These are phyloP conservation scores for Aschersonia sp. DNA, from an alignment of 2,329 filamentous ascomycete genomes.

Conservation along the genomic window DNA sequence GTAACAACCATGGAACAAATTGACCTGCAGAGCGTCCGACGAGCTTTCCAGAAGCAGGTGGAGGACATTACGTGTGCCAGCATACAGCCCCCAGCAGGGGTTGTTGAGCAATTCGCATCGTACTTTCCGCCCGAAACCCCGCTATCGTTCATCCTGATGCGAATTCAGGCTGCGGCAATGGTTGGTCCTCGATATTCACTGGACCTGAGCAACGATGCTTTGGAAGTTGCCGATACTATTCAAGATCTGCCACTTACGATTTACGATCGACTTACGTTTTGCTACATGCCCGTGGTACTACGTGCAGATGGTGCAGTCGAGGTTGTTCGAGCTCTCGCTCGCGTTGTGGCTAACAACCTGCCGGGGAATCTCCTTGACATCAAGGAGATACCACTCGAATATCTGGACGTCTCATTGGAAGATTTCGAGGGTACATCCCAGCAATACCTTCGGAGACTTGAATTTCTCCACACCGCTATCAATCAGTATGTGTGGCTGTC, in stretches of 20 bases:
- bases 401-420: conserved; percentile 49
- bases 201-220: conserved; percentile 37
- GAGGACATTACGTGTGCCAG: conserved; percentile 56
- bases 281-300: conserved; percentile 52
- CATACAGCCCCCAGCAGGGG: conserved; percentile 54
- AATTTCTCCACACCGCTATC: conserved; percentile 66
- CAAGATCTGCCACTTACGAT: conserved; percentile 57
- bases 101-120: conserved; percentile 61
- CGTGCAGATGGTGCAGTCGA: conserved; percentile 29
- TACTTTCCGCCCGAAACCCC: conserved; percentile 74
- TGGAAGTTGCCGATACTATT: conserved; percentile 59
- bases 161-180: conserved; percentile 54
- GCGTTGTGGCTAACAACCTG: conserved; percentile 51
- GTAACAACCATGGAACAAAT: conserved; percentile 64
- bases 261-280: conserved; percentile 61
- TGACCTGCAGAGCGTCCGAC: conserved; percentile 49
- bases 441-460: conserved; percentile 52
- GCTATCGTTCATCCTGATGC: conserved; percentile 68
- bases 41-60: conserved; percentile 49
- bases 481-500: conserved; percentile 88
- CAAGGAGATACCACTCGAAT: conserved; percentile 52
- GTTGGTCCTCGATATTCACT: conserved; percentile 56
- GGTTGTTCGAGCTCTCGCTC: conserved; percentile 50
- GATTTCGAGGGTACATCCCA: conserved; percentile 21
- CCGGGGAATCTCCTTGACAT: conserved; percentile 61